Base-by-base conservation (phyloP, 2,329 filamentous ascomycete species). In the Penicillium vulpinum region DNA sequence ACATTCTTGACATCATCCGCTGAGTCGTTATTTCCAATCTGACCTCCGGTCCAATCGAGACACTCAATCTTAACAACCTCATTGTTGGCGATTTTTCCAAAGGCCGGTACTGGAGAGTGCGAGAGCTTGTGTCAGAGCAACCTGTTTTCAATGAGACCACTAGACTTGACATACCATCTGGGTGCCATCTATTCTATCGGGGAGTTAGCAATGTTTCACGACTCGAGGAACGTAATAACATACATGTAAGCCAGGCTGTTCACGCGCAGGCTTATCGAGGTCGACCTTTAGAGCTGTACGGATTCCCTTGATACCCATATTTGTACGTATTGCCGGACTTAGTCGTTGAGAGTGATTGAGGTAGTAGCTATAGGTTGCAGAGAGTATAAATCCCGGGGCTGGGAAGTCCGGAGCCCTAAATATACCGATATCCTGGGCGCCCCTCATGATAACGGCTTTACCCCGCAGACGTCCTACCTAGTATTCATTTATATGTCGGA, bases 1-100 rank as follows among this genome's bases (percentile, higher is more conserved):
- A 95, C 88, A 62, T 94, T 87, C 59, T 86, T 86, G 56, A 96
- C 78, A 69, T 97, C 92, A 67, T 96, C 89, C n/a, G 92, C 92
- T 31, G 83, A 89, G 73, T 97, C 92, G 63, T 93, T 88, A 75
- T 97, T 96, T 54, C 84, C 83, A 68, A 96, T 96, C 67, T 96
- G 92, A 2, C 92, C 92, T 22, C 77, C 78, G 0, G 77, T 80
- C 86, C 91, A 95, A 77, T 95, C 91, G 8, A 94, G 80, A 68
- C 92, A 96, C 80, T 96, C 91, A 63, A 96, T 96, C 76, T 95
- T 96, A 63, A 96, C 92, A 0, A 90, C 90, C 76, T 96, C 92
- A 29, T 88, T 88, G 68, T 92, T 87, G 66, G 89, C 87, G 68
- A 97, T 91, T 1, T 83, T 85, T 31, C 81, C 89, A 49, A 81